These are phyloP conservation scores for Rhinocladiella similis DNA, from an alignment of 2,329 filamentous ascomycete genomes.

Conservation along the genomic window DNA sequence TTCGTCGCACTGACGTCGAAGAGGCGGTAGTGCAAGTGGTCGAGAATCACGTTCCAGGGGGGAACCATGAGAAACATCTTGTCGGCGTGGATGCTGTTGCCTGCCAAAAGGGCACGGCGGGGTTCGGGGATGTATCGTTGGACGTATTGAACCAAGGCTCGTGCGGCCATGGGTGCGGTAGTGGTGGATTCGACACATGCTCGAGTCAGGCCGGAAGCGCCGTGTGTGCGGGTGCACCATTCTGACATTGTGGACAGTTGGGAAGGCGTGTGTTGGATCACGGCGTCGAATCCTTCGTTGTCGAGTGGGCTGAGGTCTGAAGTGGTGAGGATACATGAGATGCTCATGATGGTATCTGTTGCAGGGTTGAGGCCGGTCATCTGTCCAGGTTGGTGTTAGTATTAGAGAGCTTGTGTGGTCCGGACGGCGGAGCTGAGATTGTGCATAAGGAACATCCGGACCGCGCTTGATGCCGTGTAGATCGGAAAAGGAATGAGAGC, in stretches of 20 bases:
- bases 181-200: slow-evolving; percentile 72
- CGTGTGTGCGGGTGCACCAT: slow-evolving; percentile 85
- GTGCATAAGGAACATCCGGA: too few species aligned
- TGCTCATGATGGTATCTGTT: slow-evolving; percentile 82
- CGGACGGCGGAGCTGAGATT: too few species aligned
- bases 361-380: slow-evolving; percentile 87
- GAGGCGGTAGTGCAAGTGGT: slow-evolving; percentile 84
- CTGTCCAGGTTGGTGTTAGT: slow-evolving; percentile 45
- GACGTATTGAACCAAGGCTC: slow-evolving; percentile 75
- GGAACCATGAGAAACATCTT: slow-evolving; percentile 72
- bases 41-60: slow-evolving; percentile 72
- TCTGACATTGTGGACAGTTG: slow-evolving; percentile 78
- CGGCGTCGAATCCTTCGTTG: slow-evolving; percentile 71
- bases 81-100: slow-evolving; percentile 92
- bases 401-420: neutral
- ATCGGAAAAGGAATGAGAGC: too few species aligned
- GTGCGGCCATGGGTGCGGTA: slow-evolving; percentile 69
- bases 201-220: slow-evolving; percentile 74
- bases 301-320: slow-evolving; percentile 75
- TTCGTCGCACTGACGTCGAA: slow-evolving; percentile 91
- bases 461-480: too few species aligned
- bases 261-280: slow-evolving; percentile 71
- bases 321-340: slow-evolving; percentile 90
- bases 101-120: slow-evolving; percentile 73
- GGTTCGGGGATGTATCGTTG: slow-evolving; percentile 66